Evolutionary conservation across 768 basidiomycete genomes (phyloP), one percentile per base, ranked within the genome.

Genomic region (Pleurotus tuoliensis): DNA sequence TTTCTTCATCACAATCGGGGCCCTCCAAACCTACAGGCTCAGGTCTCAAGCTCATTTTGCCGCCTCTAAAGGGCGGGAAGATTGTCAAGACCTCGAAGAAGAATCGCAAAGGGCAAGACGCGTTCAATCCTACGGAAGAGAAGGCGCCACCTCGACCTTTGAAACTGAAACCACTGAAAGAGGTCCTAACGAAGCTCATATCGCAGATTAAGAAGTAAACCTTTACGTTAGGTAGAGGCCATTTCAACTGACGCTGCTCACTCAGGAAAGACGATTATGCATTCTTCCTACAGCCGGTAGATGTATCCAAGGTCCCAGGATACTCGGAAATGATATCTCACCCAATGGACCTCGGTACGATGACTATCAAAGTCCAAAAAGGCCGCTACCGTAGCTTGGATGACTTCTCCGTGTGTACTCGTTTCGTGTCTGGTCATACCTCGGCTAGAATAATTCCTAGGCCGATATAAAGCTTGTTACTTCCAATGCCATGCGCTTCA

Each of bases 301-400:
- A 90, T 66, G 67, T 70, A 0, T 67, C 72, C 1, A 76, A 81
- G 60, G 84, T 90, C 0, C 78, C 84, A 9, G 83, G 83, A 1
- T 88, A 88, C 61, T 56, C 73, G 11, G 83, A 88, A 74, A 73
- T 86, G 47, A 83, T 98, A 50, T 86, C 88, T 63, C 76, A 78
- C 16, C 94, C 95, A 5, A 98, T 98, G 94, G 94, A 98, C 64
- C 76, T 98, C 56, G 90, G 90, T 0, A 94, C 94, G 0, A 89
- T 98, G 76, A 72, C 85, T 16, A 74, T 76, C 55, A 96, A 94
- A 70, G 88, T 94, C 45, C 79, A 79, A 57, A 81, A 73, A 64
- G 88, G 89, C 4, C 83, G 81, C 59, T 96, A 96, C 68, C 80
- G 86, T 16, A 88, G 87, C 2, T 69, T 92, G 47, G 90, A 92